Percentiles rank a stretch among this genome's conserved stretches.
Evolutionary conservation across 2,329 filamentous ascomycete genomes (phyloP).

Genomic region (Dactylonectria estremocensis): DNA sequence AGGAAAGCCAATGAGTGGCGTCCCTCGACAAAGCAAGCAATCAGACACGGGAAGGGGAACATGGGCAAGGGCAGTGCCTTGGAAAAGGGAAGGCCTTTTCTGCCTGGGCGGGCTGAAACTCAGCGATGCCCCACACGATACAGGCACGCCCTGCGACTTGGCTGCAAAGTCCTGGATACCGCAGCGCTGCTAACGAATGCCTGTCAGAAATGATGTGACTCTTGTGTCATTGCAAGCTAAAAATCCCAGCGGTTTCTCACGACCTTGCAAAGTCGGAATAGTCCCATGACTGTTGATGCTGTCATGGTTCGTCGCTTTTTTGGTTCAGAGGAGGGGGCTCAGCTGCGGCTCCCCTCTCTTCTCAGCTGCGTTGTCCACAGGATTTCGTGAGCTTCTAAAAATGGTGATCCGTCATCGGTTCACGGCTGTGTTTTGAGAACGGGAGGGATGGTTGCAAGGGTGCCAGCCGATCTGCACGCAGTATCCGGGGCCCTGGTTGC

Average conservation of each 20-base stretch:
- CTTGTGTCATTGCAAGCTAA: slow-evolving; percentile 46
- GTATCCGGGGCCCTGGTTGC: slow-evolving; percentile 46
- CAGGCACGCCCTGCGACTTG: slow-evolving; percentile 38
- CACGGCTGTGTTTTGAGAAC: slow-evolving; percentile 29
- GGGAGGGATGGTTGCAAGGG: slow-evolving; percentile 40
- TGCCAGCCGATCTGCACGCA: slow-evolving; percentile 48
- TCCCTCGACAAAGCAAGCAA: slow-evolving; percentile 29
- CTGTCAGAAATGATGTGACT: slow-evolving; percentile 47
- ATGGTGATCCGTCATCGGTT: slow-evolving; percentile 44
- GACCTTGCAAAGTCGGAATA: slow-evolving; percentile 34
- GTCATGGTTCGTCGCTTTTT: slow-evolving; percentile 25
- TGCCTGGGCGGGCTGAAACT: slow-evolving; percentile 36
- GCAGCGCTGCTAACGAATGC: slow-evolving; percentile 34
- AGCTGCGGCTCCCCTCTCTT: not conserved
- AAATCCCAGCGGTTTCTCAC: slow-evolving; percentile 32
- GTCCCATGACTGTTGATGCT: slow-evolving; percentile 16
- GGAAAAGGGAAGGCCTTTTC: slow-evolving; percentile 33
- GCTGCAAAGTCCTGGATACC: slow-evolving; percentile 31
- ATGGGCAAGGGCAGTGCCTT: slow-evolving; percentile 42
- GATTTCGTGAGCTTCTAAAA: slow-evolving; percentile 23
- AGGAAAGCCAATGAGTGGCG: slow-evolving; percentile 21
- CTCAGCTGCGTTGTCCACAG: not conserved
- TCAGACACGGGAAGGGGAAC: slow-evolving; percentile 33
- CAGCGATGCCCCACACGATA: slow-evolving; percentile 41
- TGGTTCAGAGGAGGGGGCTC: slow-evolving; percentile 2